These are phyloP conservation scores for Croton laevigatus DNA, from an alignment of 441 rosid genomes.

Conservation along the genomic window DNA sequence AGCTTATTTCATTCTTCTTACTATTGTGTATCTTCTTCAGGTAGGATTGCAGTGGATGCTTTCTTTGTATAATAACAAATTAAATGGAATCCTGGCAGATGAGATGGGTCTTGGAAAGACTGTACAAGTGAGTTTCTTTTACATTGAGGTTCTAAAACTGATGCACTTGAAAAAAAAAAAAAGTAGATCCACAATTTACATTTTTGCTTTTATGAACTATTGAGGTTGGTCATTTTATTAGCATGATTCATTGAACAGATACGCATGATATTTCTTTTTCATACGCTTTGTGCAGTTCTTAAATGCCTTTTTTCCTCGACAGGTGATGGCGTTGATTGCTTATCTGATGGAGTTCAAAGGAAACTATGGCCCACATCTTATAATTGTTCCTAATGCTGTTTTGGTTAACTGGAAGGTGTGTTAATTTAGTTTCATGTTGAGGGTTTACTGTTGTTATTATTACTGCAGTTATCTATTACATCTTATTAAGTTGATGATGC, in stretches of 20 bases:
- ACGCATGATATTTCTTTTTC: neutral
- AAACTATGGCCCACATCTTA: constrained; percentile 99
- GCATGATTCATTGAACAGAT: constrained; percentile 4
- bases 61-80: constrained; percentile 95
- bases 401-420: constrained; percentile 99
- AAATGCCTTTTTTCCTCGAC: constrained; percentile 20
- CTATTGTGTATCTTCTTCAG: constrained; percentile 36
- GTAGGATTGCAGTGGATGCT: constrained; percentile 99
- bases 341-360: constrained; percentile 99
- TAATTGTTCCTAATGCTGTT: constrained; percentile 99
- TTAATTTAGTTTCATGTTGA: constrained; percentile 22
- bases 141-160: constrained; percentile 4
- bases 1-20: constrained; percentile 26
- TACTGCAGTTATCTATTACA: constrained; percentile 18
- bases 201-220: constrained; percentile 4
- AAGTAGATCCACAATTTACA: neutral
- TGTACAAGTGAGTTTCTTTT: constrained; percentile 69
- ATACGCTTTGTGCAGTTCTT: neutral
- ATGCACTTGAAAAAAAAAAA: neutral
- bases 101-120: constrained; percentile 99
- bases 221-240: constrained; percentile 8
- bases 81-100: constrained; percentile 99
- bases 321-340: constrained; percentile 99
- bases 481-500: constrained; percentile 34
- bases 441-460: constrained; percentile 1